Evolutionary conservation across 306 rosid species (phyloP).

Genomic region (Casuarina glauca): DNA sequence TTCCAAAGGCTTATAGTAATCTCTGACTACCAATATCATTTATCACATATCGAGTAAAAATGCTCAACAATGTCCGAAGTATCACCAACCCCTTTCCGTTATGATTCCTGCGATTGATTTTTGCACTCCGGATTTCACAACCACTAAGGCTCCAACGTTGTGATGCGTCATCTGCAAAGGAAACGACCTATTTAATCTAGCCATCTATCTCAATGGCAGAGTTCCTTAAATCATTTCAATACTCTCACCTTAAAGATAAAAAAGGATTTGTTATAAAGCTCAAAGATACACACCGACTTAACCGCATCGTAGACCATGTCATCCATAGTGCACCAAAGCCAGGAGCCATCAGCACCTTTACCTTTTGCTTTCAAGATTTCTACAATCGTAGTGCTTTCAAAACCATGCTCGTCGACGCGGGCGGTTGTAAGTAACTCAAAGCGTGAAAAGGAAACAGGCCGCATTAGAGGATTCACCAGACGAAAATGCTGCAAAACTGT

Average conservation of each 20-base stretch:
- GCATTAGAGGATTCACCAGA: conserved; percentile 69
- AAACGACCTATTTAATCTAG: conserved; percentile 7
- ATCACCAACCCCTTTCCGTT: conserved; percentile 82
- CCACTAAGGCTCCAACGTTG: conserved; percentile 97
- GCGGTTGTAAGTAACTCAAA: conserved; percentile 57
- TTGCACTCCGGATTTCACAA: conserved; percentile 77
- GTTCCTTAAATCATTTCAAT: conserved; percentile 6
- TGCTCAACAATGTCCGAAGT: neutral
- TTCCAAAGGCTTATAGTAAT: neutral
- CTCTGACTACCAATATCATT: neutral
- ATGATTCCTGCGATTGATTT: conserved; percentile 86
- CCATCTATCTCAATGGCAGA: conserved; percentile 9
- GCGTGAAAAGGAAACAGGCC: conserved; percentile 63
- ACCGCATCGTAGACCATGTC: conserved; percentile 97
- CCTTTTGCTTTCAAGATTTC: conserved; percentile 81
- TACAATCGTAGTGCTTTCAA: conserved; percentile 87
- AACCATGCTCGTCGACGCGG: conserved; percentile 91
- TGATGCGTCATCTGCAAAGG: conserved; percentile 88
- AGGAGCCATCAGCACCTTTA: conserved; percentile 93
- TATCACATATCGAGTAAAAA: neutral
- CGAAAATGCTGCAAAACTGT: conserved; percentile 79
- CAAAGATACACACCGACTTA: conserved; percentile 70
- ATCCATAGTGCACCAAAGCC: conserved; percentile 98
- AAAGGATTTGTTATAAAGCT: conserved; percentile 6
- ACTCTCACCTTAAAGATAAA: neutral